Conservation (phyloP, 2,329 filamentous ascomycete species). For the Penicillium palitans region DNA sequence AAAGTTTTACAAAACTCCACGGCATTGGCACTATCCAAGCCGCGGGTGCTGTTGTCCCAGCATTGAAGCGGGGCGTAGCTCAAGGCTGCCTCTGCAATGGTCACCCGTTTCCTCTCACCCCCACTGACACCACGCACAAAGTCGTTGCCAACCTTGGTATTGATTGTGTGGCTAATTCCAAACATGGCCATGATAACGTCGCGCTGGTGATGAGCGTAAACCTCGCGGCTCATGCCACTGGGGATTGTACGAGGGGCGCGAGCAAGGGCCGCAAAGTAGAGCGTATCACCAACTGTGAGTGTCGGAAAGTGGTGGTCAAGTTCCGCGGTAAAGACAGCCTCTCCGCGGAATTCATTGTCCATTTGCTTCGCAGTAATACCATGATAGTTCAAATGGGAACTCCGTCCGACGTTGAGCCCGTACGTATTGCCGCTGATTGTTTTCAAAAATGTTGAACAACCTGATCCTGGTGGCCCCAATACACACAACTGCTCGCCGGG, state of each 20-base stretch:
- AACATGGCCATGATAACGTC: neutral
- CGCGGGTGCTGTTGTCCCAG: too few species aligned
- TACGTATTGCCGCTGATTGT: neutral
- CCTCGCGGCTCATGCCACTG: neutral
- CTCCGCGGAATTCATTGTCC: neutral
- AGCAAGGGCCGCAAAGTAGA: neutral
- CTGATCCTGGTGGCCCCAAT: neutral
- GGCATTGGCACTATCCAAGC: too few species aligned
- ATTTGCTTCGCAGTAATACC: neutral
- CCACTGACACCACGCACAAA: too few species aligned
- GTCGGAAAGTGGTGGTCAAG: neutral
- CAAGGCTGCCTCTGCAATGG: too few species aligned
- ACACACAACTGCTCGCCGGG: neutral
- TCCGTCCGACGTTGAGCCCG: neutral
- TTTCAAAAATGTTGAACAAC: neutral
- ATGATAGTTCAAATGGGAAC: neutral
- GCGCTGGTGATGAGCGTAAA: neutral
- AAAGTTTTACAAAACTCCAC: too few species aligned
- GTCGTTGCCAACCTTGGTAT: too few species aligned
- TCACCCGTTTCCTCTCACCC: too few species aligned
- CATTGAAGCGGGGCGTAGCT: too few species aligned
- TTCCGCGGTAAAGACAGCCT: neutral
- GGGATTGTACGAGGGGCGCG: neutral
- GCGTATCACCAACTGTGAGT: neutral
- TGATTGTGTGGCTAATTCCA: neutral